Evolutionary conservation across 1,284 basidiomycete genomes (phyloP), one percentile per base, ranked within the genome.

Genomic region (Trametes versicolor): DNA sequence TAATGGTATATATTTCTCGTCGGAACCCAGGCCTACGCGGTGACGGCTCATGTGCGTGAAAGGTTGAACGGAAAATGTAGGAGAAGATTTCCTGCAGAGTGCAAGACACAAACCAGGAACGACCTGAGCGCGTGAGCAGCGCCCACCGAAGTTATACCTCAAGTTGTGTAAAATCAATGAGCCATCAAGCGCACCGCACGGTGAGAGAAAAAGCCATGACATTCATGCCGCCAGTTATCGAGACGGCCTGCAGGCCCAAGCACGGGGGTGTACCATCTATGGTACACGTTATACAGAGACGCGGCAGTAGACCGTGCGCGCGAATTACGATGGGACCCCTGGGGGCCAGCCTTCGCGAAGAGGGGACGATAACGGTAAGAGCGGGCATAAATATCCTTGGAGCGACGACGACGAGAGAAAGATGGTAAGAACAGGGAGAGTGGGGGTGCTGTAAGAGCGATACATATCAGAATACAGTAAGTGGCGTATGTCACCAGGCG

Each of bases 301-400:
- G 45, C 45, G 45, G 37, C 37, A 17, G 12, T 13, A 39, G 5
- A 39, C 19, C 41, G 8, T 17, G 19, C 27, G 25, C 48, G 48
- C 48, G 7, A 6, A 49, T 49, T 49, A 49, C 48, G 48, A 49
- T 25, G 12, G 45, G 7, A 12, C 27, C 25, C 48, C 25, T n/a
- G 2, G 48, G 25, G 19, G 13, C 25, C 13, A 29, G 25, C n/a
- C n/a, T n/a, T n/a, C 19, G 43, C 13, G 10, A 41, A 23, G 45
- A 25, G 45, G 21, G 4, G 21, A 27, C 23, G 45, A 17, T 49
- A 29, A 25, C 23, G 48, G 12, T 17, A 25, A 13, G 13, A 15
- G 25, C 12, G 25, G 48, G 48, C 48, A 49, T 49, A 49, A 49
- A 49, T 49, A 49, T 49, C 48, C 48, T 49, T 51, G 50, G 27